These are phyloP conservation scores for Boletus sensibilis DNA, from an alignment of 768 basidiomycete genomes.

Conservation along the genomic window DNA sequence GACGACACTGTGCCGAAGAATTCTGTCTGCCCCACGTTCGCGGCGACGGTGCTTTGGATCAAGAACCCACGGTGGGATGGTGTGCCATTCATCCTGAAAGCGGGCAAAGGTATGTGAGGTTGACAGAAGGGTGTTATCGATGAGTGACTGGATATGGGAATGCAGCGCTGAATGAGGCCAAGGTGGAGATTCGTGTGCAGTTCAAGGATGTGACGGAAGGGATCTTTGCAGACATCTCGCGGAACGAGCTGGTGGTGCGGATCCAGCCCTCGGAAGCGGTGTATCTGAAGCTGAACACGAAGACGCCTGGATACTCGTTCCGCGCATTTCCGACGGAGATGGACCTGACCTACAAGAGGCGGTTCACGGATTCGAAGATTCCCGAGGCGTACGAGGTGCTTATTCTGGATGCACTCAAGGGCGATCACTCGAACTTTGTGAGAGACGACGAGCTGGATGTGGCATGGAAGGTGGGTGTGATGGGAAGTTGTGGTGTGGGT, in stretches of 20 bases:
- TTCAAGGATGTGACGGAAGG: slow-evolving; percentile 97
- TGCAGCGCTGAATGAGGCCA: slow-evolving; percentile 93
- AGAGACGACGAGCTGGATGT: slow-evolving; percentile 95
- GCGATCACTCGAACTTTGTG: slow-evolving; percentile 99
- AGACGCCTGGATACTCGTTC: slow-evolving; percentile 88
- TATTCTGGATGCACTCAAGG: slow-evolving; percentile 92
- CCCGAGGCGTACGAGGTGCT: slow-evolving; percentile 97
- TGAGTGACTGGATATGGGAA: slow-evolving; percentile 8
- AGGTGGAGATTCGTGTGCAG: slow-evolving; percentile 97
- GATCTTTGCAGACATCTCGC: slow-evolving; percentile 93
- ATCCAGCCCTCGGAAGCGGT: slow-evolving; percentile 96
- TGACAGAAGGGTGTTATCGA: slow-evolving; percentile 6
- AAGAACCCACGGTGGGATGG: slow-evolving; percentile 98
- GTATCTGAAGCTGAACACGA: slow-evolving; percentile 95
- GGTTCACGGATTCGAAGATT: slow-evolving; percentile 87
- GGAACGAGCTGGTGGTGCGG: slow-evolving; percentile 96
- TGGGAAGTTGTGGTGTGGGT: neutral
- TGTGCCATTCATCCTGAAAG: slow-evolving; percentile 97
- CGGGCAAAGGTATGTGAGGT: slow-evolving; percentile 81
- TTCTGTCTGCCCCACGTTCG: slow-evolving; percentile 93
- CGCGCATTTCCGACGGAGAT: slow-evolving; percentile 94
- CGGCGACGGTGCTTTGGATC: slow-evolving; percentile 87
- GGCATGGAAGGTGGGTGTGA: slow-evolving; percentile 84
- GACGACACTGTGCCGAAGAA: slow-evolving; percentile 92
- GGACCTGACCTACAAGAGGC: slow-evolving; percentile 96